These are phyloP conservation scores for Colletotrichum orbiculare DNA, from an alignment of 2,329 filamentous ascomycete genomes.

Conservation along the genomic window DNA sequence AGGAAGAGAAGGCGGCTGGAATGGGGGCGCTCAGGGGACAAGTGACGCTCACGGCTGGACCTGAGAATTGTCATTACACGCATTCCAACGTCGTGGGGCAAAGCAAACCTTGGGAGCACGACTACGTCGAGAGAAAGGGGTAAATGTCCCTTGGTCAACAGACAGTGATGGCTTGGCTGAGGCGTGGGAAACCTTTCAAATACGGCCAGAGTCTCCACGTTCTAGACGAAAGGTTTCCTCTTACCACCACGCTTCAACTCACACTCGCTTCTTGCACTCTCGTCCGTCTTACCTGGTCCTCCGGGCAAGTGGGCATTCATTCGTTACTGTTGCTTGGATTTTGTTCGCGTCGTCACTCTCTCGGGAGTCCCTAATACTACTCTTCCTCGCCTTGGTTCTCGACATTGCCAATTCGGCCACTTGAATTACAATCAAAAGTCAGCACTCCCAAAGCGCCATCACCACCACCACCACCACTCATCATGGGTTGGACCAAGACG, in stretches of 20 bases:
- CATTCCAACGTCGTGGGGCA: slow-evolving; percentile 22
- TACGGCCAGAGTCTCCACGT: slow-evolving; percentile 26
- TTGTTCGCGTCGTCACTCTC: slow-evolving; percentile 17
- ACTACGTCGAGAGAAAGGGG: slow-evolving; percentile 17
- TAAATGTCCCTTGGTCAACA: slow-evolving; percentile 4
- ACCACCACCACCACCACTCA: not conserved
- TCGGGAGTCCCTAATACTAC: slow-evolving; percentile 8
- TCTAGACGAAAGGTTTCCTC: not conserved
- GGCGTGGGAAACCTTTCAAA: slow-evolving; percentile 25
- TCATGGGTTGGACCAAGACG: slow-evolving; percentile 26
- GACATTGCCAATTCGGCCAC: slow-evolving; percentile 7
- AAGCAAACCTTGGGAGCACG: not conserved
- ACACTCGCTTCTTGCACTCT: slow-evolving; percentile 23
- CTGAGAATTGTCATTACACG: slow-evolving; percentile 23
- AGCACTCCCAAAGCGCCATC: not conserved
- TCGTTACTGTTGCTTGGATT: slow-evolving; percentile 25
- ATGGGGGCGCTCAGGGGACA: slow-evolving; percentile 25
- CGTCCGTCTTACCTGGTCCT: slow-evolving; percentile 20
- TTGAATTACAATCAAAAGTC: not conserved
- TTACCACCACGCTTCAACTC: slow-evolving; percentile 18
- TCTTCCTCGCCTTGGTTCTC: not conserved
- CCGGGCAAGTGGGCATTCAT: slow-evolving; percentile 28
- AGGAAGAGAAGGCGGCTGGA: slow-evolving; percentile 9
- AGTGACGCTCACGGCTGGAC: slow-evolving; percentile 17
- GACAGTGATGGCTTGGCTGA: slow-evolving; percentile 8